Evolutionary conservation across 192 early-diverging fungal species (phyloP).

Genomic region (Coemansia furcata): DNA sequence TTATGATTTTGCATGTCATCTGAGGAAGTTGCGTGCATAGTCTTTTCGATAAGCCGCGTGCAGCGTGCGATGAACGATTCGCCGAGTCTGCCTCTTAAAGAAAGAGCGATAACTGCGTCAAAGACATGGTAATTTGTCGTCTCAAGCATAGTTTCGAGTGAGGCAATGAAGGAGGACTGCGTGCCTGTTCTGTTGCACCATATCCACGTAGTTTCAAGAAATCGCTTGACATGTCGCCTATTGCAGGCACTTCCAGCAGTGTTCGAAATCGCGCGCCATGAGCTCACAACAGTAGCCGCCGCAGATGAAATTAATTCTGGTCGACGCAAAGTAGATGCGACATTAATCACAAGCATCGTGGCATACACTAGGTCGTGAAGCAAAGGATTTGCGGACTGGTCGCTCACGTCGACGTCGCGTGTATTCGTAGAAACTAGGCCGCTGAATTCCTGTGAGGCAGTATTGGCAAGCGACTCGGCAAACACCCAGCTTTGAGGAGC

Average conservation of each 20-base stretch:
- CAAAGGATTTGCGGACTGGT: not conserved
- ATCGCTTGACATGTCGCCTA: constrained; percentile 12
- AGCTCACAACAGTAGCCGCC: constrained; percentile 4
- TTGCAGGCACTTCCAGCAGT: not conserved
- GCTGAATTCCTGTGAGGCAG: not conserved
- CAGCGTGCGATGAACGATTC: constrained; percentile 1
- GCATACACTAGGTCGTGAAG: constrained; percentile 15
- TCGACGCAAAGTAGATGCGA: constrained; percentile 12
- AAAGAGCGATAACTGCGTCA: constrained; percentile 7
- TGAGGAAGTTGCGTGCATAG: not conserved
- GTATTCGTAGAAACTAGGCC: not conserved
- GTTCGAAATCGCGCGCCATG: constrained; percentile 19
- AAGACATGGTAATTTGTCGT: constrained; percentile 16
- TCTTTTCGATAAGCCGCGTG: not conserved
- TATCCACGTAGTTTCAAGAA: constrained; percentile 30
- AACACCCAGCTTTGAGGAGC: constrained; percentile 23
- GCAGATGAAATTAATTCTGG: not conserved
- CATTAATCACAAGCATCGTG: constrained; percentile 27
- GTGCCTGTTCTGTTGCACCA: constrained; percentile 30
- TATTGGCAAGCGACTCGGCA: constrained; percentile 5
- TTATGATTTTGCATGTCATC: not conserved
- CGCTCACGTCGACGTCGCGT: not conserved
- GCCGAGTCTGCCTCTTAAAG: not conserved
- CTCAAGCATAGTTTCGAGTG: constrained; percentile 13
- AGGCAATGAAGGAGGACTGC: not conserved